Conservation (phyloP, 1,284 basidiomycete genomes). For the Athelia psychrophila region DNA sequence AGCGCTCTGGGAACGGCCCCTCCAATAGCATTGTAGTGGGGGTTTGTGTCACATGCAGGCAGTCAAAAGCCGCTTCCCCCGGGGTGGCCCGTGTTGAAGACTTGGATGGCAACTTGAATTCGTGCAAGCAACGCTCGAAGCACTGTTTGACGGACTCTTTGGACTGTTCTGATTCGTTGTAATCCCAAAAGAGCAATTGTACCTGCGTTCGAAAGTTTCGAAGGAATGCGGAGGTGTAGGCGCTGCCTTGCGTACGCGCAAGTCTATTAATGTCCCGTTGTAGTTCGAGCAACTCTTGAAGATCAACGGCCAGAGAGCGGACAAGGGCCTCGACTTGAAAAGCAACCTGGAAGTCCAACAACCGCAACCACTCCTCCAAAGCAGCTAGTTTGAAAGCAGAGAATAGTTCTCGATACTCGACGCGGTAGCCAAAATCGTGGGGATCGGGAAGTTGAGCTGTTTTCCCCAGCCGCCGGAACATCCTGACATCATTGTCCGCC, state of each 20-base stretch:
- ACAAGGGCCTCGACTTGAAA: slow-evolving; percentile 55
- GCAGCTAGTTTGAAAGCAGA: slow-evolving; percentile 28
- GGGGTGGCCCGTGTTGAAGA: slow-evolving; percentile 12
- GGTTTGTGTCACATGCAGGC: slow-evolving; percentile 54
- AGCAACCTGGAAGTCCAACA: slow-evolving; percentile 46
- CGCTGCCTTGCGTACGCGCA: slow-evolving; percentile 25
- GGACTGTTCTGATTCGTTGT: slow-evolving; percentile 19
- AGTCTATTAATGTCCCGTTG: slow-evolving; percentile 32
- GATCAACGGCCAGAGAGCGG: slow-evolving; percentile 37
- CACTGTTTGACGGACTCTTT: slow-evolving; percentile 28
- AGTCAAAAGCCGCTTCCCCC: slow-evolving; percentile 47
- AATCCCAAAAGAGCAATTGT: slow-evolving; percentile 25
- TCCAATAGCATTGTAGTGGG: slow-evolving; percentile 56
- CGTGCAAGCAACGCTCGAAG: slow-evolving; percentile 29
- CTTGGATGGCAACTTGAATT: slow-evolving; percentile 22
- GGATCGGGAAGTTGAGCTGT: slow-evolving; percentile 33
- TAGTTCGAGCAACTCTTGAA: slow-evolving; percentile 43
- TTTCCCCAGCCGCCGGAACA: slow-evolving; percentile 36
- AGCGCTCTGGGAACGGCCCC: slow-evolving; percentile 63
- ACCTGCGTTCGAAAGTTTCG: slow-evolving; percentile 39
- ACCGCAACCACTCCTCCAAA: slow-evolving; percentile 34
- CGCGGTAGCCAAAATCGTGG: slow-evolving; percentile 31
- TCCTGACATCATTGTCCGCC: slow-evolving; percentile 25
- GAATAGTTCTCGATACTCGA: slow-evolving; percentile 42
- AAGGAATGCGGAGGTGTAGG: slow-evolving; percentile 37